Evolutionary conservation across 2,329 filamentous ascomycete genomes (phyloP).

Genomic region (Thelonectria blattea): DNA sequence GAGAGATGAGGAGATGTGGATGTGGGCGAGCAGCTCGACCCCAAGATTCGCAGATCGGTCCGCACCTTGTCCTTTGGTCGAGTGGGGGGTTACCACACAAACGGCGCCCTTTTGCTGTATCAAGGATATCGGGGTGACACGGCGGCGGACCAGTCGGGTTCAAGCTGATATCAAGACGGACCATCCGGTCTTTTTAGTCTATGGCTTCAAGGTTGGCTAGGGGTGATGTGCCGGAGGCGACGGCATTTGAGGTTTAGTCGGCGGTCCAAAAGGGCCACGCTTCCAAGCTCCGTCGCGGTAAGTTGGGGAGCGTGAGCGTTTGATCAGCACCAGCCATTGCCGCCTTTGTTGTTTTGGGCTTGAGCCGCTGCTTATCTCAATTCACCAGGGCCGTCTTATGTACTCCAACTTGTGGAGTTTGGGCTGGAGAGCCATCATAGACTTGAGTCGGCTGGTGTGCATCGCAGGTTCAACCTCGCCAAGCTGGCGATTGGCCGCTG

Average conservation of each 20-base stretch:
- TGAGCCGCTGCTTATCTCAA: background rate
- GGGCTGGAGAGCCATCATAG: no score
- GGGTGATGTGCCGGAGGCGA: constrained; percentile 1
- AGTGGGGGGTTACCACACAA: background rate
- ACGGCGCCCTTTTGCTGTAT: background rate
- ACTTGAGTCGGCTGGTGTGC: background rate
- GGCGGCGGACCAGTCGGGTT: constrained; percentile 3
- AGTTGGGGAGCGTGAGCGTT: background rate
- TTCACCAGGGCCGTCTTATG: background rate
- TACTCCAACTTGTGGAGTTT: background rate
- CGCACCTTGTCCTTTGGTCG: background rate
- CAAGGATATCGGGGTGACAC: background rate
- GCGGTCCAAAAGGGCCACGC: background rate
- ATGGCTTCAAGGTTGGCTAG: background rate
- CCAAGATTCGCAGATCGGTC: background rate
- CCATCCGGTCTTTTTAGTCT: background rate
- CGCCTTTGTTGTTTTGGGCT: background rate
- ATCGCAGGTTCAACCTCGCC: no score
- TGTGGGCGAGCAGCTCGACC: background rate
- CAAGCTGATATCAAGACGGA: constrained; percentile 9
- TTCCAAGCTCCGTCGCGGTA: background rate
- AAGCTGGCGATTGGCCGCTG: background rate
- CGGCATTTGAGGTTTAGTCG: background rate
- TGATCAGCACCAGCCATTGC: background rate
- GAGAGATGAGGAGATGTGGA: background rate